Evolutionary conservation across 495 filamentous ascomycete species (phyloP).

Genomic region (Bathelium albidoporum): DNA sequence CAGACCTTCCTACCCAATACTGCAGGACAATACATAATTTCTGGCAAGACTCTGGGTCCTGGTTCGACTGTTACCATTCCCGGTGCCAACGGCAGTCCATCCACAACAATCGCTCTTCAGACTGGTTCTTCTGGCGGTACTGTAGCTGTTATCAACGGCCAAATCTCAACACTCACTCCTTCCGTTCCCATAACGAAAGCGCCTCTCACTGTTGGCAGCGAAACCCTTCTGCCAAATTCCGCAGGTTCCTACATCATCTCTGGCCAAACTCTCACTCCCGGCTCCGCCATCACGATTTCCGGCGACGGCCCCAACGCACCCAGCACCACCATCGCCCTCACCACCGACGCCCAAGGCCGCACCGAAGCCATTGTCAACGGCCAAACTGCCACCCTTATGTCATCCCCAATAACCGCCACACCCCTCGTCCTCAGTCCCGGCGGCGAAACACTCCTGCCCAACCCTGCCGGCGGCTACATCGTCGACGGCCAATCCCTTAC

Average conservation of each 20-base stretch:
- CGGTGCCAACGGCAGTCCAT: background rate
- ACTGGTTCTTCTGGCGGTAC: background rate
- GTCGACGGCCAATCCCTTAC: conserved; percentile 6
- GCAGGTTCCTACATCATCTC: background rate
- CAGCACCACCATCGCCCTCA: background rate
- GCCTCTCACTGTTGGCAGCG: background rate
- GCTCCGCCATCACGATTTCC: conserved; percentile 5
- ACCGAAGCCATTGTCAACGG: conserved; percentile 3
- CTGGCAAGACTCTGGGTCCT: background rate
- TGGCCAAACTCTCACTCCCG: background rate
- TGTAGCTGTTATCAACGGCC: background rate
- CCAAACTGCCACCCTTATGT: background rate
- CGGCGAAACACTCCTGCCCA: background rate
- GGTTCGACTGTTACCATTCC: background rate
- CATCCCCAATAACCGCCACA: background rate
- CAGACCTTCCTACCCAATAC: background rate
- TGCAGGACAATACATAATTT: background rate
- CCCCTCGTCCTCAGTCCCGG: background rate
- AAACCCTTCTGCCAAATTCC: background rate
- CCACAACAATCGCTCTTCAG: background rate
- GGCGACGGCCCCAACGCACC: background rate
- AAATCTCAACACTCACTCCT: background rate
- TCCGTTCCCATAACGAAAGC: background rate
- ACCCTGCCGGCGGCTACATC: conserved; percentile 1
- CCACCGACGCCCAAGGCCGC: background rate